These are phyloP conservation scores for Neofusicoccum ribis DNA, from an alignment of 2,329 filamentous ascomycete species.

Conservation along the genomic window DNA sequence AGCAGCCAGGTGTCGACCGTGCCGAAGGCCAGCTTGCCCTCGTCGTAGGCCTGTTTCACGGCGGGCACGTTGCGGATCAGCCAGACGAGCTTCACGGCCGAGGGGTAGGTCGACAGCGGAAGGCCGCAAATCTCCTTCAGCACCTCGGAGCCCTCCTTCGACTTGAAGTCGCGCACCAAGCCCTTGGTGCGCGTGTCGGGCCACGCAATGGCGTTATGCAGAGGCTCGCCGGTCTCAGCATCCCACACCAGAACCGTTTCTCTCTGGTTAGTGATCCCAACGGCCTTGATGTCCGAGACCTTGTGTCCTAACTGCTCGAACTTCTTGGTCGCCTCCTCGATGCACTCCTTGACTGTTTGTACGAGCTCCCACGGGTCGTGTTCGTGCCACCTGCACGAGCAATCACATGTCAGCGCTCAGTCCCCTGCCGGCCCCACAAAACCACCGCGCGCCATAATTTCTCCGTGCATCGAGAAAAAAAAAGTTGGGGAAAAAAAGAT, in stretches of 20 bases:
- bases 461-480: slow-evolving; percentile 11
- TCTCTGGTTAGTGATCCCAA: slow-evolving; percentile 88
- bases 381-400: slow-evolving; percentile 74
- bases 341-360: slow-evolving; percentile 73
- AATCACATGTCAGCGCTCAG: slow-evolving; percentile 19
- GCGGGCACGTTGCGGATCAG: slow-evolving; percentile 69
- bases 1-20: slow-evolving; percentile 89
- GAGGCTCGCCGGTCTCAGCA: slow-evolving; percentile 71
- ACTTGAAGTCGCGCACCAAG: slow-evolving; percentile 75
- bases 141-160: slow-evolving; percentile 65
- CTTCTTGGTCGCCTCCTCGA: slow-evolving; percentile 70
- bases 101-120: slow-evolving; percentile 85
- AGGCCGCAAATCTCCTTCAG: slow-evolving; percentile 73
- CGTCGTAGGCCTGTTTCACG: slow-evolving; percentile 74
- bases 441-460: not conserved
- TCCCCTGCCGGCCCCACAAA: slow-evolving; percentile 13
- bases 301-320: slow-evolving; percentile 71
- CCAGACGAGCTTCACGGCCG: slow-evolving; percentile 83
- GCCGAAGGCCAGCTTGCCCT: slow-evolving; percentile 75
- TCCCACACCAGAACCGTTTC: slow-evolving; percentile 90
- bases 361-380: slow-evolving; percentile 80
- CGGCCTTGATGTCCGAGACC: slow-evolving; percentile 67
- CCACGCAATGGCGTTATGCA: slow-evolving; percentile 88
- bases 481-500: slow-evolving; percentile 7
- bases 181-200: slow-evolving; percentile 78